Percentiles rank a stretch among this genome's conserved stretches.
These are phyloP conservation scores for Isoetes engelmannii DNA, from an alignment of 83 land plant species.

Conservation along the genomic window DNA sequence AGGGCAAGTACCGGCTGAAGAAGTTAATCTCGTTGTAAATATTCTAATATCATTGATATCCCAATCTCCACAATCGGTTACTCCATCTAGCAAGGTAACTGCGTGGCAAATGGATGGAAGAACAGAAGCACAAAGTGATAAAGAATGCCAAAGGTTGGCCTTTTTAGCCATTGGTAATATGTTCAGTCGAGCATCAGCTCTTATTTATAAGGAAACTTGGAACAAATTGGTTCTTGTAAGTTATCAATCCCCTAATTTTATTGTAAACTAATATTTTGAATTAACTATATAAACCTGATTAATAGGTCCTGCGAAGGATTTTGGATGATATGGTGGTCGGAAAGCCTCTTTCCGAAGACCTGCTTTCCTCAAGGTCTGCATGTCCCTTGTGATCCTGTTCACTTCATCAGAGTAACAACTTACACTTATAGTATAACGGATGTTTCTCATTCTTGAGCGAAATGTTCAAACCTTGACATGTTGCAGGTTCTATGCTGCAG, in stretches of 20 bases:
- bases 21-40: conserved; percentile 25
- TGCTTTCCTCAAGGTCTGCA: background rate
- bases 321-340: conserved; percentile 2
- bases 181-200: conserved; percentile 42
- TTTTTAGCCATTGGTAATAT: conserved; percentile 40
- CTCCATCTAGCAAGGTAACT: background rate
- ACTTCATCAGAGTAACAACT: conserved; percentile 40
- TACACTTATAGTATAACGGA: background rate
- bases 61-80: conserved; percentile 13
- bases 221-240: conserved; percentile 20
- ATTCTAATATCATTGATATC: conserved; percentile 34
- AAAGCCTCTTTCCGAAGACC: background rate
- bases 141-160: conserved; percentile 44
- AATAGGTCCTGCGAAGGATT: conserved; percentile 6
- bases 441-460: background rate
- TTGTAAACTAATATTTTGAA: background rate
- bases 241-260: background rate
- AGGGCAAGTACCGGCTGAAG: conserved; percentile 23
- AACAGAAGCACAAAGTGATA: conserved; percentile 13
- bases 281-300: background rate
- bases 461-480: conserved; percentile 2
- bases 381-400: conserved; percentile 43
- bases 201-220: conserved; percentile 45
- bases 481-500: conserved; percentile 62
- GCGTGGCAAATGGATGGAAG: conserved; percentile 5